A percentile compares a stretch with the other conserved stretches of the same genome.
Conservation (phyloP, 169 alveolate genomes). For the Plasmodium gonderi region DNA sequence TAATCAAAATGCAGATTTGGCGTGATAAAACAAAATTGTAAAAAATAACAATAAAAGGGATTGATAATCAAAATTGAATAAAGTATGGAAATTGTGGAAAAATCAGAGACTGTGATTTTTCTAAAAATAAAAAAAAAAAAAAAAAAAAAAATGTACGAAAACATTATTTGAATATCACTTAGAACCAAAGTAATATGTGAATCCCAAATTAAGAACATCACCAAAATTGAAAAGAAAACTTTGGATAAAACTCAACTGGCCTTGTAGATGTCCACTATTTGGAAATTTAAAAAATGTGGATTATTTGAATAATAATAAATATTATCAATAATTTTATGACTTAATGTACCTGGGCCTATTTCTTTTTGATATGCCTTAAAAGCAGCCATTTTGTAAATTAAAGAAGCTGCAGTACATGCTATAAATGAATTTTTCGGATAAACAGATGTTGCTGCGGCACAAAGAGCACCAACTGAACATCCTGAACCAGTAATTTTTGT, state of each 20-base stretch:
- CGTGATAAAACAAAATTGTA: neutral
- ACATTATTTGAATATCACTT: too few species aligned
- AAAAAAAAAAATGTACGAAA: too few species aligned
- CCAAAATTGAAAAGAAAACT: neutral
- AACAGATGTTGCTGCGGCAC: slow-evolving; percentile 73
- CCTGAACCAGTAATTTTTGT: slow-evolving; percentile 70
- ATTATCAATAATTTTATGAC: slow-evolving; percentile 53
- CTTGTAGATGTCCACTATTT: slow-evolving; percentile 29
- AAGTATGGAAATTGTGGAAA: too few species aligned
- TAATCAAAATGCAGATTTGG: neutral
- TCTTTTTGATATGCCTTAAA: slow-evolving; percentile 69
- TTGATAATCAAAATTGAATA: too few species aligned
- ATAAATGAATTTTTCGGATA: slow-evolving; percentile 24
- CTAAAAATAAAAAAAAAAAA: too few species aligned
- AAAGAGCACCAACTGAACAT: slow-evolving; percentile 71
- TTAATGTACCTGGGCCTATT: slow-evolving; percentile 46
- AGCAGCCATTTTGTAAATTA: slow-evolving; percentile 53
- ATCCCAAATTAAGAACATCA: neutral
- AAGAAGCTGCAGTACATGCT: slow-evolving; percentile 51
- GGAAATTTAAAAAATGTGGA: slow-evolving; percentile 55
- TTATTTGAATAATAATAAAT: slow-evolving; percentile 57
- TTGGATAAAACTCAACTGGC: neutral
- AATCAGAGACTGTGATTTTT: too few species aligned
- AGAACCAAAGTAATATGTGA: too few species aligned
- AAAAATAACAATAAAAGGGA: too few species aligned